Conservation (phyloP, 208 protist species). For the Trypanosoma melophagium region DNA sequence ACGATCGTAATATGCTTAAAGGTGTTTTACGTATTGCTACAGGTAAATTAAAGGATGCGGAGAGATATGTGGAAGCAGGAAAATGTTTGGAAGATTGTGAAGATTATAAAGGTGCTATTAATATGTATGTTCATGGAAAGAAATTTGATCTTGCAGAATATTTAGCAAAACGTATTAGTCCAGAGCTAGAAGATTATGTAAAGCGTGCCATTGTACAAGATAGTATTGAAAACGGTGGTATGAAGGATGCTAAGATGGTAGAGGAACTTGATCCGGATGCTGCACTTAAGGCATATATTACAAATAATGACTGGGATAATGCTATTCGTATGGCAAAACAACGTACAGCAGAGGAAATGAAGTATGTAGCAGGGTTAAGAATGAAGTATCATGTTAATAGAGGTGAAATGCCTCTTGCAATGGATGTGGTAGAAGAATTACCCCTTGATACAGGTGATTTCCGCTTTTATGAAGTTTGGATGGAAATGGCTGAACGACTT, state of each 20-base stretch:
- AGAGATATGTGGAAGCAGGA: slow-evolving; percentile 87
- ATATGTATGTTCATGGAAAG: slow-evolving; percentile 92
- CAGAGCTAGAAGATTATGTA: slow-evolving; percentile 88
- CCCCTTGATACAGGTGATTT: slow-evolving; percentile 82
- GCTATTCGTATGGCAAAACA: slow-evolving; percentile 78
- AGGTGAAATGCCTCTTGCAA: slow-evolving; percentile 47
- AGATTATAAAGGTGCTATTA: slow-evolving; percentile 91
- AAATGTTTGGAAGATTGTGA: slow-evolving; percentile 90
- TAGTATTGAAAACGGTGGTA: slow-evolving; percentile 80
- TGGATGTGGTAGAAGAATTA: slow-evolving; percentile 65
- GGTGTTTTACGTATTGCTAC: slow-evolving; percentile 73
- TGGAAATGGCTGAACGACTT: slow-evolving; percentile 63
- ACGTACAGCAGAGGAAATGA: slow-evolving; percentile 57
- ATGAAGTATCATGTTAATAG: slow-evolving; percentile 77
- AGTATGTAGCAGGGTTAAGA: slow-evolving; percentile 70
- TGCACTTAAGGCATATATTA: slow-evolving; percentile 87
- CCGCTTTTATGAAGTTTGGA: slow-evolving; percentile 87
- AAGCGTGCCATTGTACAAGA: slow-evolving; percentile 86
- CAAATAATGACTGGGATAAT: slow-evolving; percentile 78
- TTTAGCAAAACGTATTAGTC: slow-evolving; percentile 82
- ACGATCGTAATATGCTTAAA: slow-evolving; percentile 80
- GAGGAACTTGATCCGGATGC: slow-evolving; percentile 90
- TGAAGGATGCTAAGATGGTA: slow-evolving; percentile 77
- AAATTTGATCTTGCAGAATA: slow-evolving; percentile 92
- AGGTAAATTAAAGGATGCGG: slow-evolving; percentile 75